Percentiles rank a stretch among this genome's conserved stretches.
phyloP scores from a whole-genome alignment of 306 rosid genomes.

The Malus sieversii region DNA sequence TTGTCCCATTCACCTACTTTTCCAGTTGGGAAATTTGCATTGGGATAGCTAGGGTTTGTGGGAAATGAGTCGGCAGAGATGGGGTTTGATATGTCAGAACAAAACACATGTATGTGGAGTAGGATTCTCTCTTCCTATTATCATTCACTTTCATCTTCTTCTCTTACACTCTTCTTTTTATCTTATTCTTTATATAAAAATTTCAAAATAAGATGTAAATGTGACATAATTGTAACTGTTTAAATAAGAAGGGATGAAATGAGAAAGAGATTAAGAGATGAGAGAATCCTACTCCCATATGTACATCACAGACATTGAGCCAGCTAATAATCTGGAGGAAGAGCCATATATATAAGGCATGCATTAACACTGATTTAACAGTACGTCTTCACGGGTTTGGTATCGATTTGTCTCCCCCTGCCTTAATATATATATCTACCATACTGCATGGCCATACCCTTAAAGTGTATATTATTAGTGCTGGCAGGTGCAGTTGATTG shows the following conservation, averaged over 20 bases:
- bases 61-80: no score
- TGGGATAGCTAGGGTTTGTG: neutral
- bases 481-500: conserved; percentile 9
- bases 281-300: no score
- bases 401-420: neutral
- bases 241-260: no score
- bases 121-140: no score
- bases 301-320: neutral
- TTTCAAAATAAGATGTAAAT: no score
- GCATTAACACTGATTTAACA: neutral
- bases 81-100: neutral
- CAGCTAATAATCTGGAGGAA: neutral
- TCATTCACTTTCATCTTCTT: fast-evolving
- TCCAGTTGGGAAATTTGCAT: neutral
- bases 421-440: neutral
- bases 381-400: neutral
- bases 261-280: fast-evolving
- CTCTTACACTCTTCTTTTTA: no score
- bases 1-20: neutral
- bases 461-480: neutral
- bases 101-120: neutral
- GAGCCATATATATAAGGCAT: neutral
- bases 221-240: no score
- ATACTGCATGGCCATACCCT: neutral
- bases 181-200: no score